Evolutionary conservation across 1,284 basidiomycete genomes (phyloP).

Genomic region (Cerioporus squamosus): DNA sequence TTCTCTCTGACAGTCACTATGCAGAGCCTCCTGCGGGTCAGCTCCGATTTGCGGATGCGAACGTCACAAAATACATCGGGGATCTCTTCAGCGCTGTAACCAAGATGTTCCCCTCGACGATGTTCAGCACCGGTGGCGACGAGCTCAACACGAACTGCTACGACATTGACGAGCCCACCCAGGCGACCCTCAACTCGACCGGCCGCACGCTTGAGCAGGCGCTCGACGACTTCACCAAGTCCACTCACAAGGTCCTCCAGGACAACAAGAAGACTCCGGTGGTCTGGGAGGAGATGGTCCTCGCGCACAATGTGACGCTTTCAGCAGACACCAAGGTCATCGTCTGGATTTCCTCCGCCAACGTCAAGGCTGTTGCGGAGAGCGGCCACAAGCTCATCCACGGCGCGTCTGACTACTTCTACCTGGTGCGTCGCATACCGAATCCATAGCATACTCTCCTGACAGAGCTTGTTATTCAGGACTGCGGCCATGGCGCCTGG

Average conservation of each 20-base stretch:
- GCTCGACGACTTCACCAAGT: constrained; percentile 62
- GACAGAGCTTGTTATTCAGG: constrained; percentile 42
- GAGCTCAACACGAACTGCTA: constrained; percentile 81
- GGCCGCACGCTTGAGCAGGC: constrained; percentile 67
- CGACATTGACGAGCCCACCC: constrained; percentile 60
- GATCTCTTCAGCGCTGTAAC: constrained; percentile 48
- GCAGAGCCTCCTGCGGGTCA: constrained; percentile 82
- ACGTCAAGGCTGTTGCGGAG: constrained; percentile 48
- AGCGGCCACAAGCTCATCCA: constrained; percentile 57
- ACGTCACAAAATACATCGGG: constrained; percentile 47
- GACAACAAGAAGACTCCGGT: constrained; percentile 58
- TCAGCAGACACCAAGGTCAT: constrained; percentile 72
- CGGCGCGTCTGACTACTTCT: constrained; percentile 62
- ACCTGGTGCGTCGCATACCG: constrained; percentile 45
- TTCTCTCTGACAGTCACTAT: constrained; percentile 2
- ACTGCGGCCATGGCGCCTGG: constrained; percentile 84
- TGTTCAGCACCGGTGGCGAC: constrained; percentile 85
- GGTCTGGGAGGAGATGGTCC: constrained; percentile 82
- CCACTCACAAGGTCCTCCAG: constrained; percentile 51
- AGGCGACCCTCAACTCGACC: constrained; percentile 49
- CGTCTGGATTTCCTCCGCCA: constrained; percentile 59
- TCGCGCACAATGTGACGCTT: constrained; percentile 66
- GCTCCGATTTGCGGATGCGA: constrained; percentile 63
- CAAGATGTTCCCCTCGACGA: constrained; percentile 55
- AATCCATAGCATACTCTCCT: background rate